Evolutionary conservation across 176 grass and related monocot species (phyloP).

Genomic region (Triticum dicoccoides): DNA sequence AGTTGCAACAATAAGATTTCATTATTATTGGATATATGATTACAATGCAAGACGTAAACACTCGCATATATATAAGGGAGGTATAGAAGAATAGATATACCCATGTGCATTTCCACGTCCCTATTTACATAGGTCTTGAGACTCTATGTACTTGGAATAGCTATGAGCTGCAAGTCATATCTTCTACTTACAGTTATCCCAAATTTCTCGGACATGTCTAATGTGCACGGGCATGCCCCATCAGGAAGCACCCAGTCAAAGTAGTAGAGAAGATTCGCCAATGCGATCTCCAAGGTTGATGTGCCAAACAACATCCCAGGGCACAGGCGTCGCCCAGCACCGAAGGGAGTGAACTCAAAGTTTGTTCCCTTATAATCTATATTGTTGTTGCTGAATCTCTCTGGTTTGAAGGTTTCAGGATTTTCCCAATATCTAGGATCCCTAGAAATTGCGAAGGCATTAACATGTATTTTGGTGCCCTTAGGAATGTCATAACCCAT

Average conservation of each 20-base stretch:
- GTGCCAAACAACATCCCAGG: neutral
- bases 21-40: no score
- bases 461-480: neutral
- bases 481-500: neutral
- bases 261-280: neutral
- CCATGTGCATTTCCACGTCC: no score
- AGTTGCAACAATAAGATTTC: no score
- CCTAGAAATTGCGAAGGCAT: neutral
- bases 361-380: neutral
- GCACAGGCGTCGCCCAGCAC: neutral
- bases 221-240: neutral
- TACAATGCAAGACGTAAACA: no score
- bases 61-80: no score
- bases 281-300: neutral
- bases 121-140: no score
- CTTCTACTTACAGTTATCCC: neutral
- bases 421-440: neutral
- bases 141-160: neutral
- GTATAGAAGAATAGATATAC: no score
- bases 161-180: neutral
- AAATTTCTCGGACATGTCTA: neutral
- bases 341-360: neutral
- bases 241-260: neutral
- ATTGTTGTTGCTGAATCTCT: neutral
- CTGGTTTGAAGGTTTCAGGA: neutral